These are phyloP conservation scores for Stachybotrys chartarum DNA, from an alignment of 2,329 filamentous ascomycete species.

Conservation along the genomic window DNA sequence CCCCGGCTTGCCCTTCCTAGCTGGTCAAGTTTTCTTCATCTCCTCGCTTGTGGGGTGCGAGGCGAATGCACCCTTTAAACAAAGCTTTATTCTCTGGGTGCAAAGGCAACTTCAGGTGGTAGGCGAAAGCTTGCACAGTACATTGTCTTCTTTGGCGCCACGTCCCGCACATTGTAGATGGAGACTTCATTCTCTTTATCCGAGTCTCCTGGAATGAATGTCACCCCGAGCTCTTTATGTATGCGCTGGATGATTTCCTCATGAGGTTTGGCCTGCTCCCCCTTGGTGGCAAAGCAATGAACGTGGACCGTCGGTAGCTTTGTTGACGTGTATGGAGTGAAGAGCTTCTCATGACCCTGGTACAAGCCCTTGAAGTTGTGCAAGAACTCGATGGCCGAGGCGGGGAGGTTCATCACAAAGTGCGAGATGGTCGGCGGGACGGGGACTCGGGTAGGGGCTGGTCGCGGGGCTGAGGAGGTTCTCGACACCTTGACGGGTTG, in stretches of 20 bases:
- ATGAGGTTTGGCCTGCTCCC: slow-evolving; percentile 61
- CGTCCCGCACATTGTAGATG: slow-evolving; percentile 71
- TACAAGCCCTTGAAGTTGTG: slow-evolving; percentile 64
- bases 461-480: slow-evolving; percentile 27
- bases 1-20: not conserved
- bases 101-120: slow-evolving; percentile 76
- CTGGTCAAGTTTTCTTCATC: too few relatives aligned
- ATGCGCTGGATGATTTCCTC: slow-evolving; percentile 39
- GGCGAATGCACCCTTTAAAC: not conserved
- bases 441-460: slow-evolving; percentile 32
- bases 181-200: slow-evolving; percentile 41
- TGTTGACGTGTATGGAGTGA: slow-evolving; percentile 49
- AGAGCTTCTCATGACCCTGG: slow-evolving; percentile 58
- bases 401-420: slow-evolving; percentile 97
- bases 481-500: slow-evolving; percentile 30
- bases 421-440: slow-evolving; percentile 77
- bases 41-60: too few relatives aligned
- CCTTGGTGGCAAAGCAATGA: slow-evolving; percentile 89
- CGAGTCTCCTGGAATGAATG: slow-evolving; percentile 35
- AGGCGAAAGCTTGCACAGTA: slow-evolving; percentile 91
- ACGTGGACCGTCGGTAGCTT: slow-evolving; percentile 78
- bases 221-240: slow-evolving; percentile 30
- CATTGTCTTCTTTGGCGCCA: slow-evolving; percentile 92
- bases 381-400: slow-evolving; percentile 80
- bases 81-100: slow-evolving; percentile 22